Percentiles rank a stretch among this genome's conserved stretches.
These are phyloP conservation scores for Styphnolobium japonicum DNA, from an alignment of 306 rosid species.

Conservation along the genomic window DNA sequence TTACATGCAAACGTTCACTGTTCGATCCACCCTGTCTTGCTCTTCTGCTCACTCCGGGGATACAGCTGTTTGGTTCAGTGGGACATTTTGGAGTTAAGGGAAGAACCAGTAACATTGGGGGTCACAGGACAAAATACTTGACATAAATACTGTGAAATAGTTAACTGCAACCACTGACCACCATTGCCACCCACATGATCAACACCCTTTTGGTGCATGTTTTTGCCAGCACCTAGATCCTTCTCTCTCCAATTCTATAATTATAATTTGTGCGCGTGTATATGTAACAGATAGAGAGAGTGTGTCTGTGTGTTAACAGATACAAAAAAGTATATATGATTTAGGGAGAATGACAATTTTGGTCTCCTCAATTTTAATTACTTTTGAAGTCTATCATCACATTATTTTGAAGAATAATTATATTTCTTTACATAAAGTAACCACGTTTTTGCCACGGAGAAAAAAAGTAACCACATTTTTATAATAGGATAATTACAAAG, in stretches of 20 bases:
- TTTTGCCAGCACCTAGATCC: not conserved
- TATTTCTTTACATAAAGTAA: conserved; percentile 30
- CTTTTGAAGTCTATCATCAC: not conserved
- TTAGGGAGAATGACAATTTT: not conserved
- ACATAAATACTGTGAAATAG: conserved; percentile 1
- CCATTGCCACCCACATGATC: conserved; percentile 24
- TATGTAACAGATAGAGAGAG: not conserved
- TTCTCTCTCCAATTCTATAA: not conserved
- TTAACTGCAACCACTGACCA: conserved; percentile 1
- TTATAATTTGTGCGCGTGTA: not conserved
- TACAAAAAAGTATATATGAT: not conserved
- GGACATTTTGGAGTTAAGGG: conserved; percentile 8
- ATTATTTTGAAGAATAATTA: conserved; percentile 12
- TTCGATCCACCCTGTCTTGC: not conserved
- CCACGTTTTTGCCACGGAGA: conserved; percentile 15
- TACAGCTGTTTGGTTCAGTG: not conserved
- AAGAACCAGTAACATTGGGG: not conserved
- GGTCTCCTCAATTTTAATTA: not conserved
- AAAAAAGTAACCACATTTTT: conserved; percentile 16
- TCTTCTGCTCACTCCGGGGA: not conserved
- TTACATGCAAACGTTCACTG: conserved; percentile 25
- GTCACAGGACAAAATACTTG: conserved; percentile 1
- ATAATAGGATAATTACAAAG: conserved; percentile 24
- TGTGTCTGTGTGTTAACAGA: not conserved
- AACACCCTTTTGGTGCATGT: conserved; percentile 19